Conservation (phyloP, 768 basidiomycete genomes). For the Daedaleopsis nitida region DNA sequence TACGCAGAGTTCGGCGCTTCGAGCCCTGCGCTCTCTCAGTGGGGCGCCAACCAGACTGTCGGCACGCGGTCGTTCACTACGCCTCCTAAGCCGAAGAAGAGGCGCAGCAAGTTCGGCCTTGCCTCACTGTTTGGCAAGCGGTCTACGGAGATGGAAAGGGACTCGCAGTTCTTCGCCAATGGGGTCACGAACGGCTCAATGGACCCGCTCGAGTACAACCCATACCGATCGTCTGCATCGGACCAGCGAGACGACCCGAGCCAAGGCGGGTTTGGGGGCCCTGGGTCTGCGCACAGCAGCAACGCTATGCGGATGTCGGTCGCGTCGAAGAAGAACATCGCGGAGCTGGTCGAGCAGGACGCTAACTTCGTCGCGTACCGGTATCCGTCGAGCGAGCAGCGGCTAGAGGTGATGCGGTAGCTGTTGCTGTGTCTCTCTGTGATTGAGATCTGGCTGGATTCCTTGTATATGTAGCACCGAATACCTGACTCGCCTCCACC, state of each 20-base stretch:
- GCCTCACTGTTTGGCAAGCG: constrained; percentile 67
- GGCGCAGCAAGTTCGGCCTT: constrained; percentile 76
- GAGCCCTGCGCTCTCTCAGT: constrained; percentile 52
- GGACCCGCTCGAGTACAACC: constrained; percentile 17
- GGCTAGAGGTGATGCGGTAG: constrained; percentile 59
- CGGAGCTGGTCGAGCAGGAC: constrained; percentile 84
- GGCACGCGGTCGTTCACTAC: constrained; percentile 20
- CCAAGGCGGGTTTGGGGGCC: constrained; percentile 47
- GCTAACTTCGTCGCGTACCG: constrained; percentile 84
- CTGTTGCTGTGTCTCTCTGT: not conserved
- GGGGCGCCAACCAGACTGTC: constrained; percentile 13
- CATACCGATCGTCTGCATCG: constrained; percentile 32
- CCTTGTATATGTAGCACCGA: not conserved
- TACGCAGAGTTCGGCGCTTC: constrained; percentile 80
- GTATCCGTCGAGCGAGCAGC: constrained; percentile 80
- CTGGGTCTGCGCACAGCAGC: constrained; percentile 54
- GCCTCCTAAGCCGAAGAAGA: constrained; percentile 43
- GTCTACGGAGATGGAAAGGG: constrained; percentile 18
- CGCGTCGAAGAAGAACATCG: constrained; percentile 69
- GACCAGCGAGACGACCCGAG: constrained; percentile 49
- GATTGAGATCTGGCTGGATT: not conserved
- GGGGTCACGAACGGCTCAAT: not conserved
- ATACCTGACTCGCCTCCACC: not conserved
- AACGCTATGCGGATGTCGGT: constrained; percentile 57
- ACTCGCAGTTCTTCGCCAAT: constrained; percentile 6